Base-by-base conservation (phyloP, 345 rosid species). In the Passiflora organensis region DNA sequence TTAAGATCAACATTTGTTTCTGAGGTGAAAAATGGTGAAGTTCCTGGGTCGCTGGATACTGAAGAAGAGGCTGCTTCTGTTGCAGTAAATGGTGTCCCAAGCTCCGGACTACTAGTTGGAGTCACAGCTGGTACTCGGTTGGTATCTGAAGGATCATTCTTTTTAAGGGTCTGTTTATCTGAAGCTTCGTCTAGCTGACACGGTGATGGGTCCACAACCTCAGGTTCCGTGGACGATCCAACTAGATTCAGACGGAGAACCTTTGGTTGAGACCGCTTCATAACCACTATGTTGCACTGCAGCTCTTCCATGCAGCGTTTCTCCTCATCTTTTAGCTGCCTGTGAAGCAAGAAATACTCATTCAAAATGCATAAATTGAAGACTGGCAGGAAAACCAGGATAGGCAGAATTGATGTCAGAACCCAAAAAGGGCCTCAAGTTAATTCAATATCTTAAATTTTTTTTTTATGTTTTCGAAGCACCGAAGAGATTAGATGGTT, bases 11-110 rank as follows among this genome's bases (percentile, higher is more conserved):
- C 83, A 42, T 75, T 89, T 43, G 55, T 71, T 55, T 79, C 96
- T 37, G 82, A 62, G 37, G 65, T 68, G 70, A 79, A 78, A 56
- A 74, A 89, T 0, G 99, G 99, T 17, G 99, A 94, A 52, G 99
- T 85, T 64, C 97, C 99, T 0, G 69, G 89, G 74, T 89, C 99
- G 69, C 99, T 94, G 4, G 99, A 89, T 43, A 89, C 88, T 20
- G 97, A 94, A 34, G 99, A 94, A 39, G 96, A 85, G 51, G 84
- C 99, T 1, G 85, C 93, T 75, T 94, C 99, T 19, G 99, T 94
- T 13, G 83, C 71, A 59, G 97, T 89, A 67, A 94, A 94, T 24
- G 99, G 95, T 32, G 99, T 89, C 61, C 99, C 90, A n/a, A 83
- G 80, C 82, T 94, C 99, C 15, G 97, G 99, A 78, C 96, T 89